Evolutionary conservation across 306 rosid species (phyloP).

Genomic region (Malus sieversii): DNA sequence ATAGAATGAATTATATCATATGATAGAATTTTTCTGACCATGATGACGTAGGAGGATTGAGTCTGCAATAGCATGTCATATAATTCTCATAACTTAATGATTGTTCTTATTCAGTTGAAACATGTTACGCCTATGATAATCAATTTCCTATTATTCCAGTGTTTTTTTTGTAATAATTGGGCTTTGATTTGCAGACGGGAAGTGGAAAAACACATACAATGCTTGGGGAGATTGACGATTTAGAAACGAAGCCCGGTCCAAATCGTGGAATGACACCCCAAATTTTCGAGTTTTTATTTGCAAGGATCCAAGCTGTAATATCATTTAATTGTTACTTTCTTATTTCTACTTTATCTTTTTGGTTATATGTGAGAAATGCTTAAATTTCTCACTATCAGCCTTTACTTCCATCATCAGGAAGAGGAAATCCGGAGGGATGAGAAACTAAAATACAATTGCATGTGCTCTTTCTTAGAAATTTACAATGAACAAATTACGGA

Average conservation of each 20-base stretch:
- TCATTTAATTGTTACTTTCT: background rate
- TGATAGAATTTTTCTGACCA: background rate
- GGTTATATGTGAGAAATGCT: background rate
- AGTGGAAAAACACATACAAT: constrained; percentile 97
- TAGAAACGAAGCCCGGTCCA: constrained; percentile 81
- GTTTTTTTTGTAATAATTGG: constrained; percentile 8
- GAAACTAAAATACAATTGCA: constrained; percentile 80
- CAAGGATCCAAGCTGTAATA: constrained; percentile 94
- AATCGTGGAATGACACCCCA: constrained; percentile 96
- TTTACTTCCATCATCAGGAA: constrained; percentile 50
- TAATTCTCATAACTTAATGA: background rate
- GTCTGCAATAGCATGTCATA: background rate
- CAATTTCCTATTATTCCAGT: background rate
- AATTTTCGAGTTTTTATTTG: constrained; percentile 89
- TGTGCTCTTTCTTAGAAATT: constrained; percentile 95
- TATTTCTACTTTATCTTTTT: constrained; percentile 9
- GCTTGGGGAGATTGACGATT: constrained; percentile 92
- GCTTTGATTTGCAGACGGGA: constrained; percentile 72
- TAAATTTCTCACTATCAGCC: background rate
- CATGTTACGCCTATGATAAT: background rate
- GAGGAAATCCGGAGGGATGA: constrained; percentile 93
- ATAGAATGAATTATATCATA: background rate
- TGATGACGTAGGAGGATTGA: background rate
- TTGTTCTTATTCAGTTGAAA: background rate
- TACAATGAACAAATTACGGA: constrained; percentile 92